A percentile compares a stretch with the other conserved stretches of the same genome.
phyloP scores from a whole-genome alignment of 768 basidiomycete species.

The Chlorophyllum brunneum region DNA sequence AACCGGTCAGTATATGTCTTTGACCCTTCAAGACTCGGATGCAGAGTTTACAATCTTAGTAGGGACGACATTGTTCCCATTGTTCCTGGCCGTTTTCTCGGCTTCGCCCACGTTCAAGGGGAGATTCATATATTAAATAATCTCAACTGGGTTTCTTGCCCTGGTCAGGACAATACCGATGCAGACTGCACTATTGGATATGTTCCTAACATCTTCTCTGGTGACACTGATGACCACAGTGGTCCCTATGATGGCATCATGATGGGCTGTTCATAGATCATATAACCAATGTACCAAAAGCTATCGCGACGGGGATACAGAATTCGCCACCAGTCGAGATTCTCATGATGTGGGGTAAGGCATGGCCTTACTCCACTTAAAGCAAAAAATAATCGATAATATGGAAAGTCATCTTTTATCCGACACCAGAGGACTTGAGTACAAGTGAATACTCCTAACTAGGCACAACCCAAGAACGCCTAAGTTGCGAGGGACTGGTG shows the following conservation, averaged over 20 bases:
- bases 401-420: too few species aligned
- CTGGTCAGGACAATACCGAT: slow-evolving; percentile 24
- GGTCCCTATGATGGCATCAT: slow-evolving; percentile 15
- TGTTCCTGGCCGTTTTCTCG: slow-evolving; percentile 31
- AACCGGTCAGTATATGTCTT: slow-evolving; percentile 17
- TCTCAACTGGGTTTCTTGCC: slow-evolving; percentile 24
- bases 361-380: too few species aligned
- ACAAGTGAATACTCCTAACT: too few species aligned
- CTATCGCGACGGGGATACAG: too few species aligned
- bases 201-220: slow-evolving; percentile 22
- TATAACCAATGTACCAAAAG: neutral
- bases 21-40: neutral
- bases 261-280: slow-evolving; percentile 3
- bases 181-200: slow-evolving; percentile 20
- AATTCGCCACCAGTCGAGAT: too few species aligned
- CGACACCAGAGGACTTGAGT: too few species aligned
- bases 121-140: slow-evolving; percentile 37
- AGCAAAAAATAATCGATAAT: too few species aligned
- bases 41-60: neutral
- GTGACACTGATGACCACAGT: slow-evolving; percentile 21
- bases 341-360: neutral
- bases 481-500: too few species aligned
- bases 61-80: slow-evolving; percentile 28
- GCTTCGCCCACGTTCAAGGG: slow-evolving; percentile 35
- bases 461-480: too few species aligned